Evolutionary conservation across 2,329 filamentous ascomycete genomes (phyloP).

Genomic region (Beauveria pseudobassiana): DNA sequence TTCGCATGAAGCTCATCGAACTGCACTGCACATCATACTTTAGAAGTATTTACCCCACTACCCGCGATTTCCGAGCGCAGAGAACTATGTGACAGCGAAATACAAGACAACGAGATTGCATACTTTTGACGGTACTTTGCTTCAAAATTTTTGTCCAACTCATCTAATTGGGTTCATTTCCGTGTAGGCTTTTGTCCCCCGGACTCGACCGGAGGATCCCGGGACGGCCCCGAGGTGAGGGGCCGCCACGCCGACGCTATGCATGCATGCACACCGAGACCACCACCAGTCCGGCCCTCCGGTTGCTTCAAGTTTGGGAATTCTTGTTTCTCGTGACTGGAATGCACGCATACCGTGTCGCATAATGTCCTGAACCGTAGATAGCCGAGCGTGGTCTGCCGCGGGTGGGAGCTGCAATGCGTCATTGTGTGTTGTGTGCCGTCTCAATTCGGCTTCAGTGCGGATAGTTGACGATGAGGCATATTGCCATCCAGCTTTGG

Average conservation of each 20-base stretch:
- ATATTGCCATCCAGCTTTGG: not conserved
- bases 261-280: not conserved
- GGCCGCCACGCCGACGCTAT: not conserved
- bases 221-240: not conserved
- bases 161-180: not conserved
- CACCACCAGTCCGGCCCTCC: not conserved
- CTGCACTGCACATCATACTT: not conserved
- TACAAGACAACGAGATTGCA: no score
- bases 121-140: no score
- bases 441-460: not conserved
- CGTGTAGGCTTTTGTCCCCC: not conserved
- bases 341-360: no score
- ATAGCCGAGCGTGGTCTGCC: no score
- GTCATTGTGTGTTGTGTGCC: not conserved
- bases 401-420: not conserved
- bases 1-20: not conserved
- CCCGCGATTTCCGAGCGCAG: not conserved
- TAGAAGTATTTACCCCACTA: not conserved
- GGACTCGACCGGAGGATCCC: not conserved
- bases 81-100: no score
- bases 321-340: not conserved
- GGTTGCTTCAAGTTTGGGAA: not conserved
- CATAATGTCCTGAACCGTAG: no score
- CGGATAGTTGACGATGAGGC: not conserved
- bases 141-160: not conserved